Evolutionary conservation across 2,329 filamentous ascomycete genomes (phyloP).

Genomic region (Talaromyces funiculosus): DNA sequence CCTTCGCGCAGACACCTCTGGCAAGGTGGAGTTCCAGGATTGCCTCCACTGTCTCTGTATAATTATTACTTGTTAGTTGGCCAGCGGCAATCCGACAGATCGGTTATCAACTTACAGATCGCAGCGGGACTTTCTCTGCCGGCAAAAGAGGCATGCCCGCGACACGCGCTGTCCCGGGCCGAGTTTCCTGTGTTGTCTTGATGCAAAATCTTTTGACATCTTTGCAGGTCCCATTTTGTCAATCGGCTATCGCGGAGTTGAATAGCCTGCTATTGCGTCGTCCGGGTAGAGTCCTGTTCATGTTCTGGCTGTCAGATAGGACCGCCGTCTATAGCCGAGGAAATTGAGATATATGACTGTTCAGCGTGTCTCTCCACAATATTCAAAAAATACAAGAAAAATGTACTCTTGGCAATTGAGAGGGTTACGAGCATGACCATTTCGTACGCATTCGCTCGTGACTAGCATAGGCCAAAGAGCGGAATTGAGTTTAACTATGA

Average conservation of each 20-base stretch:
- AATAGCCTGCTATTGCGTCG: not conserved
- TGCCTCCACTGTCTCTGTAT: conserved; percentile 42
- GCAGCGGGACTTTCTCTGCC: conserved; percentile 48
- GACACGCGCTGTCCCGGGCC: conserved; percentile 40
- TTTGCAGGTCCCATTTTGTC: conserved; percentile 12
- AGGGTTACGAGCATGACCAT: not conserved
- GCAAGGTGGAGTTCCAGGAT: conserved; percentile 50
- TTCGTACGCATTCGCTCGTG: not conserved
- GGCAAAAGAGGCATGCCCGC: conserved; percentile 45
- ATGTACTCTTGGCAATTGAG: not conserved
- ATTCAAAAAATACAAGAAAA: not conserved
- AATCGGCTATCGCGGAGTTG: not conserved
- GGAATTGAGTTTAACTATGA: not conserved
- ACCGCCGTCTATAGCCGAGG: not conserved
- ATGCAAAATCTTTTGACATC: not conserved
- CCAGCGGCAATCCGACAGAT: not conserved
- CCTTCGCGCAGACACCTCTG: conserved; percentile 53
- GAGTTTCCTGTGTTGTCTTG: conserved; percentile 21
- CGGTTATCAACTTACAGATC: conserved; percentile 37
- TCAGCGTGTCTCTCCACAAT: not conserved
- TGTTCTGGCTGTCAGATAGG: not conserved
- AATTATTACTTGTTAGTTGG: not conserved
- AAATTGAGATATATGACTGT: not conserved
- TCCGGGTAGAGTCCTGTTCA: not conserved
- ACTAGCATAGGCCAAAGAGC: not conserved